phyloP scores from a whole-genome alignment of 208 protist species.

The Trypanosomatidae sp. region DNA sequence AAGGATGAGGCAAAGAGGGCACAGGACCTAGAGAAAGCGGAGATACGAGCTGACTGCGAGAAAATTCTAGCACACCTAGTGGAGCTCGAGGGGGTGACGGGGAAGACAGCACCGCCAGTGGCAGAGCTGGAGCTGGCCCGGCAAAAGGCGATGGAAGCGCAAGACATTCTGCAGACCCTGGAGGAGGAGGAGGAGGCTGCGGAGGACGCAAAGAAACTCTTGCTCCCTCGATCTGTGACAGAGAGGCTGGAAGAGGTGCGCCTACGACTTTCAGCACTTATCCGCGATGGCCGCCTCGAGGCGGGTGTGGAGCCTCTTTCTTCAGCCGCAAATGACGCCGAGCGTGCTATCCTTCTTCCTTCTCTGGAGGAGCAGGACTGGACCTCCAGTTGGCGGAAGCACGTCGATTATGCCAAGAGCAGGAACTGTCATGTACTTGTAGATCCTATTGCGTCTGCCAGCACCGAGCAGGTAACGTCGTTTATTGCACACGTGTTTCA shows the following conservation, averaged over 20 bases:
- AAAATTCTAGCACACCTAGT: slow-evolving; percentile 29
- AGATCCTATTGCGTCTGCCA: slow-evolving; percentile 23
- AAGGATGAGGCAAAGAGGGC: slow-evolving; percentile 15
- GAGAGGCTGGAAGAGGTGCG: slow-evolving; percentile 10
- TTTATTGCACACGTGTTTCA: slow-evolving; percentile 54
- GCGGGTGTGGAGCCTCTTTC: slow-evolving; percentile 1
- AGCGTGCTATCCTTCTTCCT: background rate
- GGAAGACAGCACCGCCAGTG: slow-evolving; percentile 22
- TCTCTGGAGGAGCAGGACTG: slow-evolving; percentile 22
- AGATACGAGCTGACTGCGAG: slow-evolving; percentile 33
- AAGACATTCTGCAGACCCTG: slow-evolving; percentile 39
- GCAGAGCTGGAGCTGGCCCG: slow-evolving; percentile 42
- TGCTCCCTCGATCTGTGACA: background rate
- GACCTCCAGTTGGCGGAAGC: slow-evolving; percentile 24
- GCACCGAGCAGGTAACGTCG: slow-evolving; percentile 26
- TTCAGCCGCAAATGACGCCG: background rate
- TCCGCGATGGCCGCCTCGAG: slow-evolving; percentile 21
- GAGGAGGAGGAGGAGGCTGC: slow-evolving; percentile 18
- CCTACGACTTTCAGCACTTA: slow-evolving; percentile 22
- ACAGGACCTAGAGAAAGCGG: slow-evolving; percentile 28
- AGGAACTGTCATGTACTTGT: slow-evolving; percentile 23
- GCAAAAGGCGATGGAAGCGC: slow-evolving; percentile 34
- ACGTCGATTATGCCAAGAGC: slow-evolving; percentile 10
- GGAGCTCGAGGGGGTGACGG: slow-evolving; percentile 29
- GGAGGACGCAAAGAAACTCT: background rate